A percentile compares a stretch with the other conserved stretches of the same genome.
phyloP scores from a whole-genome alignment of 2,329 filamentous ascomycete species.

The Geoglossum cookeanum region DNA sequence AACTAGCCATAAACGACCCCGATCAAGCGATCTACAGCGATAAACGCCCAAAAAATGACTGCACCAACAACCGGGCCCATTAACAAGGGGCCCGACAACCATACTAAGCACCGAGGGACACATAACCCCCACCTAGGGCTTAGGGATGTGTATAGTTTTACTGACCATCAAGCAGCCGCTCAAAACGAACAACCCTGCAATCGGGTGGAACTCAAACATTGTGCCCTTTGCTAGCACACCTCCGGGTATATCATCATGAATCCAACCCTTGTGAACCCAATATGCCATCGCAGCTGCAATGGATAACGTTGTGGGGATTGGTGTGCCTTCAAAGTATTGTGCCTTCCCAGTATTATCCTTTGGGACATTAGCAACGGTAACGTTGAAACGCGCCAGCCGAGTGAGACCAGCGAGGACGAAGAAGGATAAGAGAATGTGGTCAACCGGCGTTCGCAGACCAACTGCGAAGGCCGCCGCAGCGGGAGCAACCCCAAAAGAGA shows the following conservation, averaged over 20 bases:
- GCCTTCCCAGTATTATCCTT: slow-evolving; percentile 87
- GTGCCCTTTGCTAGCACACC: slow-evolving; percentile 51
- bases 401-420: slow-evolving; percentile 93
- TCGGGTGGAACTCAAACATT: slow-evolving; percentile 64
- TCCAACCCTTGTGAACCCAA: slow-evolving; percentile 68
- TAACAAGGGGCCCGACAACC: background rate
- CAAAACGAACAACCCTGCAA: slow-evolving; percentile 61
- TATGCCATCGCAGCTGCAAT: slow-evolving; percentile 74
- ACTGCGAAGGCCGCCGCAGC: slow-evolving; percentile 76
- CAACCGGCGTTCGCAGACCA: slow-evolving; percentile 64
- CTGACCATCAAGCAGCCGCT: slow-evolving; percentile 91
- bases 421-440: slow-evolving; percentile 65
- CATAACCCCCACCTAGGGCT: slow-evolving; percentile 33
- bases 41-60: background rate
- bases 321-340: slow-evolving; percentile 90
- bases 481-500: slow-evolving; percentile 87
- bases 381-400: slow-evolving; percentile 90
- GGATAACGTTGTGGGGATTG: slow-evolving; percentile 75
- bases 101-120: background rate
- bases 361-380: slow-evolving; percentile 73
- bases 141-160: slow-evolving; percentile 86
- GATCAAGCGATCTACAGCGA: background rate
- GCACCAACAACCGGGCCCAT: background rate
- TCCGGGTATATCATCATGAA: slow-evolving; percentile 52
- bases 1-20: background rate